Conservation (phyloP, 352 stramenopile species). For the Plasmopara viticola region DNA sequence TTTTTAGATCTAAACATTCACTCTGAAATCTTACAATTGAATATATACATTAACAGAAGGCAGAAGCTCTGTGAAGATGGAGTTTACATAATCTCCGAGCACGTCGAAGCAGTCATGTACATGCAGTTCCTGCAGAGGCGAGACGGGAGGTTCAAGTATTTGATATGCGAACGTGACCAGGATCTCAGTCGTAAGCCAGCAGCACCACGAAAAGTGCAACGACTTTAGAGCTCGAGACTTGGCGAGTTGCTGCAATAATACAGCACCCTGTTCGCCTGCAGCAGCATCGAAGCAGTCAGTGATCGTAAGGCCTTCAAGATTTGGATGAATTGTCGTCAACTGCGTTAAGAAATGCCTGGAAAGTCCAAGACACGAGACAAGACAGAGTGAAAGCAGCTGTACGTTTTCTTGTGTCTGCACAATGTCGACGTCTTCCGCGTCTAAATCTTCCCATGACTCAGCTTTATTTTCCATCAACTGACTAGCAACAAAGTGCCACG, state of each 20-base stretch:
- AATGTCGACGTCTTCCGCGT: slow-evolving; percentile 63
- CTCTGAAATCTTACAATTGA: slow-evolving; percentile 5
- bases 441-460: slow-evolving; percentile 69
- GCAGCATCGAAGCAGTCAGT: slow-evolving; percentile 64
- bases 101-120: slow-evolving; percentile 75
- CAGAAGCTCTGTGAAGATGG: slow-evolving; percentile 54
- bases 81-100: slow-evolving; percentile 61
- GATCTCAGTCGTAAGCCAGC: slow-evolving; percentile 72
- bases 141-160: slow-evolving; percentile 46
- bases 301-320: slow-evolving; percentile 54
- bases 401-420: slow-evolving; percentile 49
- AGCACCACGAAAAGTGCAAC: slow-evolving; percentile 75
- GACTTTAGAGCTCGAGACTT: slow-evolving; percentile 52
- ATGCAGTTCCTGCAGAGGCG: slow-evolving; percentile 38
- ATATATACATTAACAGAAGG: slow-evolving; percentile 35
- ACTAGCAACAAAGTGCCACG: slow-evolving; percentile 32
- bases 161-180: slow-evolving; percentile 68
- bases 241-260: slow-evolving; percentile 44
- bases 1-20: neutral
- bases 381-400: slow-evolving; percentile 47
- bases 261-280: slow-evolving; percentile 31
- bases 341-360: slow-evolving; percentile 41
- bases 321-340: slow-evolving; percentile 38
- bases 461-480: slow-evolving; percentile 30
- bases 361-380: slow-evolving; percentile 62